phyloP scores from a whole-genome alignment of 192 early-diverging fungal species.

The Haplosporangium gracile region DNA sequence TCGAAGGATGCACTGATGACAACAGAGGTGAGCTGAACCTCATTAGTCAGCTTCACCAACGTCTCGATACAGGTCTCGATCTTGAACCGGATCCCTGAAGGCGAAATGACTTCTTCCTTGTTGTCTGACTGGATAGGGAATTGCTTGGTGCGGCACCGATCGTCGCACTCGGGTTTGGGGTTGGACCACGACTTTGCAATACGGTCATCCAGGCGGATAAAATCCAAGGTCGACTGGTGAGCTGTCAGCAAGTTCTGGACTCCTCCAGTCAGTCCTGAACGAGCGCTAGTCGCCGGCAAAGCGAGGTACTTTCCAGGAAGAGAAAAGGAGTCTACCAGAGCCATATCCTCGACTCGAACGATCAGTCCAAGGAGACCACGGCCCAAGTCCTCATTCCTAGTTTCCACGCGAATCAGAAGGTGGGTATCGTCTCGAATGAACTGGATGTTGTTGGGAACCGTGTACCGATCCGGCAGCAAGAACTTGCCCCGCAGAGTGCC shows the following conservation, averaged over 20 bases:
- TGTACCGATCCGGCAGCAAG: neutral
- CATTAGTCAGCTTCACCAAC: neutral
- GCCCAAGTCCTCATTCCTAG: neutral
- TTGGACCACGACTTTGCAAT: neutral
- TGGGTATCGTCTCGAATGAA: neutral
- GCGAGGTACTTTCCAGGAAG: neutral
- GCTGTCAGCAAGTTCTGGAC: neutral
- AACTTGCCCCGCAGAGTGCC: neutral
- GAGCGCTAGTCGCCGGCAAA: neutral
- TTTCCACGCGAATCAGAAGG: neutral
- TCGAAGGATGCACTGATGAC: neutral
- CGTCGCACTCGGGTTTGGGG: neutral
- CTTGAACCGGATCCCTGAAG: slow-evolving; percentile 1
- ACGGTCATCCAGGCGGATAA: neutral
- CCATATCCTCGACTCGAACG: neutral
- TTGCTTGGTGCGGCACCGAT: neutral
- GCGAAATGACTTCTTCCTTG: neutral
- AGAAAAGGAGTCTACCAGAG: neutral
- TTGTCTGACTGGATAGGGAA: neutral
- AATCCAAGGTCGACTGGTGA: neutral
- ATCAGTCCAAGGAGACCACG: neutral
- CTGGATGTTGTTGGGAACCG: neutral
- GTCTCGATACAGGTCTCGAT: neutral
- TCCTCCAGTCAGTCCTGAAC: neutral
- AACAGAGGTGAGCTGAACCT: neutral